Evolutionary conservation across 306 rosid species (phyloP), one percentile per base, ranked within the genome.

Genomic region (Herpetospermum pedunculosum): DNA sequence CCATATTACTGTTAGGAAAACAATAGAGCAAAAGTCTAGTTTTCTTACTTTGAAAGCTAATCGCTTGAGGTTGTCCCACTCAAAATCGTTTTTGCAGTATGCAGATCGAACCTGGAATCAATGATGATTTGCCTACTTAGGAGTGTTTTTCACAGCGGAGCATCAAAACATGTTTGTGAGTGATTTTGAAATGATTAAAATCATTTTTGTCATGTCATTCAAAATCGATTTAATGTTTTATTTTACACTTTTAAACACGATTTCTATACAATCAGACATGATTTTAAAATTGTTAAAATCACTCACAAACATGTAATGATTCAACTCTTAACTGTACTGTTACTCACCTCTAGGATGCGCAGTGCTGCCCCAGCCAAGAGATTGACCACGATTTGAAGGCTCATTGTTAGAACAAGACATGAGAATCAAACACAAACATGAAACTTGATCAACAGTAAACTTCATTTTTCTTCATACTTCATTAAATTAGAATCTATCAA

Each of bases 31-130:
- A 40, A 3, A 16, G 28, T 63, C 34, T 10, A 72, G 38, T 73
- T 54, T 40, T 19, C 80, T 40, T 60, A 91, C 96, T 95, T 89
- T 89, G n/a, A 72, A 23, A 35, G 96, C 86, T 6, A 94, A 60
- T 54, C 84, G 83, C 86, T 89, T 50, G 78, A 91, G 52, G 84
- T 91, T 89, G 86, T 91, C 91, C 97, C 98, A 91, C 76, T 89
- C 97, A 72, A 94, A 94, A 79, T 91, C 98, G 26, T 78, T 79
- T 80, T 94, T 87, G 80, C 98, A 86, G 80, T 94, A 88, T 49
- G 92, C 92, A 75, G 97, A 85, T 72, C 98, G 87, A 75, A 91
- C 96, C 97, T 94, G 68, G 28, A 48, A 50, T 72, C 63, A 72
- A 5, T 18, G n/a, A 70, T n/a, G n/a, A 70, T n/a, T 72, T 26